These are phyloP conservation scores for Trichosporon asahii DNA, from an alignment of 1,284 basidiomycete species.

Conservation along the genomic window DNA sequence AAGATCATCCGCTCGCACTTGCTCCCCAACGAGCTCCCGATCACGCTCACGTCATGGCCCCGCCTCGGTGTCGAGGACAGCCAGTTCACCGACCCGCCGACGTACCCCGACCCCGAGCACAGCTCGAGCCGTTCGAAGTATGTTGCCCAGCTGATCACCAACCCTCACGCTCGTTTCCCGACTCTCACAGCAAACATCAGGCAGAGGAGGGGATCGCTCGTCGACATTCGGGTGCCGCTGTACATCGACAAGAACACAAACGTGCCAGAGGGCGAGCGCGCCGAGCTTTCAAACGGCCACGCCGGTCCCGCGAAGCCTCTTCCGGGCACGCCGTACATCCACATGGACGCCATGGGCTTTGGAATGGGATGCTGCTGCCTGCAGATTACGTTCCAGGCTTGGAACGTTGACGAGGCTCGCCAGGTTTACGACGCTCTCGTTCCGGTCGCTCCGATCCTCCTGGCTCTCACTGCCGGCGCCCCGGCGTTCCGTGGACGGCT, in stretches of 20 bases:
- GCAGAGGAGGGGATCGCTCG: conserved; percentile 82
- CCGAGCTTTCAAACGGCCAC: conserved; percentile 30
- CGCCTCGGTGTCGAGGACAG: conserved; percentile 79
- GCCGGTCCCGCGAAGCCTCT: conserved; percentile 50
- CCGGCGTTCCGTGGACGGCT: conserved; percentile 92
- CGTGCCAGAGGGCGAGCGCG: conserved; percentile 32
- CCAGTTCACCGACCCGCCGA: conserved; percentile 85
- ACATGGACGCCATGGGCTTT: conserved; percentile 99
- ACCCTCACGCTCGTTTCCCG: conserved; percentile 96
- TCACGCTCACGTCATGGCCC: conserved; percentile 95
- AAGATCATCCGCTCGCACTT: conserved; percentile 79
- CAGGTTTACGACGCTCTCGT: conserved; percentile 91
- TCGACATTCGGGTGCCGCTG: conserved; percentile 91
- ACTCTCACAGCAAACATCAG: conserved; percentile 89
- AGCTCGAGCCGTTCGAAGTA: conserved; percentile 77
- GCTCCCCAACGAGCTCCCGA: conserved; percentile 77
- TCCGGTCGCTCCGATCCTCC: conserved; percentile 89
- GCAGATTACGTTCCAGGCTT: conserved; percentile 96
- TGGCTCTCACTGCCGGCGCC: conserved; percentile 90
- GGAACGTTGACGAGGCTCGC: conserved; percentile 85
- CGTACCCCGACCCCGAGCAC: conserved; percentile 70
- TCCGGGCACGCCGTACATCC: conserved; percentile 66
- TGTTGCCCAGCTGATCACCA: conserved; percentile 92
- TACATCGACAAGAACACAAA: conserved; percentile 79
- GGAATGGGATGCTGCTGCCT: conserved; percentile 99